These are phyloP conservation scores for Bolboschoenus planiculmis DNA, from an alignment of 176 grass and related monocot genomes.

Conservation along the genomic window DNA sequence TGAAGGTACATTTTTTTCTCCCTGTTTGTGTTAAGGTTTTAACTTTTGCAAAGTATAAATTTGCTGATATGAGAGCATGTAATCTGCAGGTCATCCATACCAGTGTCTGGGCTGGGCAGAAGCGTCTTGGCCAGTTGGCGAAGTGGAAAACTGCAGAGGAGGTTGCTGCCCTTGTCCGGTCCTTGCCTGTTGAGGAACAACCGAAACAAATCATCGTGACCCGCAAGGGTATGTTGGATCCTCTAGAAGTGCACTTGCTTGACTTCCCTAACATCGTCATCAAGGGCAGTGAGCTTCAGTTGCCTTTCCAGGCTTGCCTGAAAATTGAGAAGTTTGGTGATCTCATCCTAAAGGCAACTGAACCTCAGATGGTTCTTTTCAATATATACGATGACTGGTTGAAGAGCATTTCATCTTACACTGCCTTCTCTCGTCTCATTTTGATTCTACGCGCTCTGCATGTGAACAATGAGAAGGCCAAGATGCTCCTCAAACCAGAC, in stretches of 20 bases:
- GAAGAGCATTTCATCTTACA: constrained; percentile 98
- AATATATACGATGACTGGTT: constrained; percentile 99
- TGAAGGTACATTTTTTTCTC: constrained; percentile 51
- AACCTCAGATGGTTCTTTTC: constrained; percentile 95
- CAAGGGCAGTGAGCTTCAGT: constrained; percentile 93
- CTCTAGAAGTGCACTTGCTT: constrained; percentile 92
- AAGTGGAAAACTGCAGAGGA: constrained; percentile 99
- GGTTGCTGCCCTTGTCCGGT: constrained; percentile 91
- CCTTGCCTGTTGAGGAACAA: constrained; percentile 92
- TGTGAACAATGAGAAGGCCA: constrained; percentile 99
- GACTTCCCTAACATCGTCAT: constrained; percentile 99
- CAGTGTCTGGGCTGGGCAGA: constrained; percentile 97
- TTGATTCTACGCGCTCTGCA: constrained; percentile 89
- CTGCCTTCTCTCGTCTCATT: constrained; percentile 88
- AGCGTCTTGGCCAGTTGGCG: constrained; percentile 90
- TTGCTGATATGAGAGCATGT: not conserved
- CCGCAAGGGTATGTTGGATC: constrained; percentile 96
- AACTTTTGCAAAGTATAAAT: not conserved
- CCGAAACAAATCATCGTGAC: constrained; percentile 99
- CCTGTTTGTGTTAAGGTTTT: not conserved
- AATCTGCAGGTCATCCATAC: constrained; percentile 87
- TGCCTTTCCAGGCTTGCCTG: constrained; percentile 97
- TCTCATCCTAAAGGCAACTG: constrained; percentile 94
- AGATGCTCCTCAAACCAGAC: constrained; percentile 96
- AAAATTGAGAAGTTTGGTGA: constrained; percentile 99